Base-by-base conservation (phyloP, 306 rosid genomes). In the Carpinus fangiana region DNA sequence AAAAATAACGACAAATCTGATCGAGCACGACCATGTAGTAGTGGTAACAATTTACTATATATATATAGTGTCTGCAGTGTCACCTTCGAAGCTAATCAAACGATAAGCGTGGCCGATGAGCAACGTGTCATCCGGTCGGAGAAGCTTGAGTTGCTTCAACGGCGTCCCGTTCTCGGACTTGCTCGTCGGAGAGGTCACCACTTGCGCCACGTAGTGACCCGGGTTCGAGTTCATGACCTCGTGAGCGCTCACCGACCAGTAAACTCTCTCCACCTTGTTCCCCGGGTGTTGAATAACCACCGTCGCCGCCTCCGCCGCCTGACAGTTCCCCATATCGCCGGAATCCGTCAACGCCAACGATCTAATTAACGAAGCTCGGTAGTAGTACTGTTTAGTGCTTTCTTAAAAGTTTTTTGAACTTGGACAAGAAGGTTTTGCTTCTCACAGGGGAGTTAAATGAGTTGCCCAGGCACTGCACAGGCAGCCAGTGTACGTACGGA, bases 21-120 rank as follows among this genome's bases (percentile, higher is more conserved):
- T 23, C 26, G 26, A 17, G 2, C 31, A 59, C 10, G 65, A 14
- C 69, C 68, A 61, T 28, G 41, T 28, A 60, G 36, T 59, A 14
- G 38, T 23, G 9, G 20, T 4, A 59, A 31, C 3, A 31, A 31
- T 31, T 31, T 31, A 31, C 34, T 2, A 31, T 31, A 31, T 31
- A 31, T 31, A 31, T 23, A 23, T 23, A 23, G 26, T 23, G 34
- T 31, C 34, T 2, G 34, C 34, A 31, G 34, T 31, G 34, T 31
- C 36, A 9, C 98, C 98, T 90, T 92, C 94, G 70, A 94, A 92
- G 38, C 88, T 86, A 84, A 94, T 87, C 73, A 94, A 85, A 1
- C 97, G 96, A 50, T 92, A 94, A 76, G 90, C 94, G 57, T 92
- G 96, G n/a, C 98, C 98, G 57, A 94, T 87, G 55, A 83, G 94